phyloP scores from a whole-genome alignment of 2,329 filamentous ascomycete genomes.

The Boeremia lycopersici region DNA sequence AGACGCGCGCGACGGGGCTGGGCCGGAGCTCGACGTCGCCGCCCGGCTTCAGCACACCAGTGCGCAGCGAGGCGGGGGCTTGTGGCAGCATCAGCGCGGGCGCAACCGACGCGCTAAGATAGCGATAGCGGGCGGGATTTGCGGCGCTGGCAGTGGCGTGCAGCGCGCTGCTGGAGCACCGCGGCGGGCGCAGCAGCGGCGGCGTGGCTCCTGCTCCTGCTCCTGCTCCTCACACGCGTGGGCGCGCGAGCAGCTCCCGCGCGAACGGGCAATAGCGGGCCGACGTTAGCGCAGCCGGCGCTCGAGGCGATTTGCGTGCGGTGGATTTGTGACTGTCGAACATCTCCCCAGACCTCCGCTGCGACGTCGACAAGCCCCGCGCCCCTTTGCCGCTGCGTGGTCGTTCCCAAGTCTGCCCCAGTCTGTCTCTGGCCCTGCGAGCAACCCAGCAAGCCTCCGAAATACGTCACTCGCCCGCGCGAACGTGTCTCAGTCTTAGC shows the following conservation, averaged over 20 bases:
- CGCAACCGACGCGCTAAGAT: slow-evolving; percentile 26
- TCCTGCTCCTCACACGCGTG: too few species aligned
- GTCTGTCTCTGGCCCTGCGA: slow-evolving; percentile 34
- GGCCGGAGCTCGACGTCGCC: too few species aligned
- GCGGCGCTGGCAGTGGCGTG: not conserved
- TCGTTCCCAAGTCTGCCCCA: slow-evolving; percentile 22
- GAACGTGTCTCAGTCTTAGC: slow-evolving; percentile 42
- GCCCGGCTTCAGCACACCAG: too few species aligned
- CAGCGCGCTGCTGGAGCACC: not conserved
- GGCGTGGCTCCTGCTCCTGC: too few species aligned
- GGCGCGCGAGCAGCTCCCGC: not conserved
- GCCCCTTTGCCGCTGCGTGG: slow-evolving; percentile 40
- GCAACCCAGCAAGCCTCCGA: slow-evolving; percentile 17
- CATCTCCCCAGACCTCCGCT: slow-evolving; percentile 16
- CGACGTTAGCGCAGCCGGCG: slow-evolving; percentile 25
- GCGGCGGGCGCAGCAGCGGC: not conserved
- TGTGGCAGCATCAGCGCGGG: slow-evolving; percentile 13
- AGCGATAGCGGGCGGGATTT: slow-evolving; percentile 18
- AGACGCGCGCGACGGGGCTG: slow-evolving; percentile 15
- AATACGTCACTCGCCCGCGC: slow-evolving; percentile 36
- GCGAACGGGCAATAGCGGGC: not conserved
- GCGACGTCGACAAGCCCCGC: slow-evolving; percentile 21
- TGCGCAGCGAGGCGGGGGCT: too few species aligned
- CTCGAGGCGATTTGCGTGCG: not conserved
- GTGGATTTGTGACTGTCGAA: slow-evolving; percentile 6